phyloP scores from a whole-genome alignment of 192 early-diverging fungal genomes.

The Podochytrium sp. region DNA sequence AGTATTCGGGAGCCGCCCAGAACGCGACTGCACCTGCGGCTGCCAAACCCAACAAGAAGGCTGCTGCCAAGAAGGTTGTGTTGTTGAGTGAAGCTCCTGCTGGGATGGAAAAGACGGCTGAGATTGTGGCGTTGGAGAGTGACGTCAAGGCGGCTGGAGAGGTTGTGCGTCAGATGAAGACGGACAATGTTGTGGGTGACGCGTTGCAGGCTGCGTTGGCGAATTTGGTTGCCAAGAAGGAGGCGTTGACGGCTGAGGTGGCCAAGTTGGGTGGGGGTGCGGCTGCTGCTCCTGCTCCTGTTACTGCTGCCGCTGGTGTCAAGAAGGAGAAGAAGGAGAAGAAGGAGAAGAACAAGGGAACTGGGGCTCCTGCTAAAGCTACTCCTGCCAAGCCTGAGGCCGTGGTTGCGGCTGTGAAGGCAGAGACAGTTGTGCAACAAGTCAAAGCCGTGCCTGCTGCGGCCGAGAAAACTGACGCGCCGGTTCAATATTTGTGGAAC shows the following conservation, averaged over 20 bases:
- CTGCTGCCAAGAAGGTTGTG: slow-evolving; percentile 34
- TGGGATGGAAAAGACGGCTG: slow-evolving; percentile 51
- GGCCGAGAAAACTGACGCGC: neutral
- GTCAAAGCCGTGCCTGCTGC: neutral
- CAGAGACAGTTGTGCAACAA: neutral
- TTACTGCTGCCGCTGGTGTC: neutral
- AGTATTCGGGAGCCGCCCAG: slow-evolving; percentile 72
- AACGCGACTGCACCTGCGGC: slow-evolving; percentile 7
- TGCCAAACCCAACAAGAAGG: slow-evolving; percentile 29
- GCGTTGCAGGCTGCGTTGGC: slow-evolving; percentile 52
- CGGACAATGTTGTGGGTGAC: slow-evolving; percentile 55
- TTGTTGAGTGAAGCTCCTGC: slow-evolving; percentile 43
- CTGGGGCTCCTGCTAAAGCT: slow-evolving; percentile 39
- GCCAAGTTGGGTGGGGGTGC: neutral
- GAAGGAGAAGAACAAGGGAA: slow-evolving; percentile 53
- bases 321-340: too few species aligned
- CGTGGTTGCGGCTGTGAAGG: neutral
- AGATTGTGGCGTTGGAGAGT: slow-evolving; percentile 57
- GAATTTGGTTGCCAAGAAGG: slow-evolving; percentile 45
- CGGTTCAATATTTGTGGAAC: slow-evolving; percentile 21
- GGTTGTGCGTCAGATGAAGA: slow-evolving; percentile 61
- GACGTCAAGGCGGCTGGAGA: slow-evolving; percentile 59
- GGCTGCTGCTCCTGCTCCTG: neutral
- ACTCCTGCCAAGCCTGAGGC: slow-evolving; percentile 25
- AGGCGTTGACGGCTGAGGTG: slow-evolving; percentile 32